Conservation (phyloP, 768 basidiomycete genomes). For the Psilocybe cyanescens region DNA sequence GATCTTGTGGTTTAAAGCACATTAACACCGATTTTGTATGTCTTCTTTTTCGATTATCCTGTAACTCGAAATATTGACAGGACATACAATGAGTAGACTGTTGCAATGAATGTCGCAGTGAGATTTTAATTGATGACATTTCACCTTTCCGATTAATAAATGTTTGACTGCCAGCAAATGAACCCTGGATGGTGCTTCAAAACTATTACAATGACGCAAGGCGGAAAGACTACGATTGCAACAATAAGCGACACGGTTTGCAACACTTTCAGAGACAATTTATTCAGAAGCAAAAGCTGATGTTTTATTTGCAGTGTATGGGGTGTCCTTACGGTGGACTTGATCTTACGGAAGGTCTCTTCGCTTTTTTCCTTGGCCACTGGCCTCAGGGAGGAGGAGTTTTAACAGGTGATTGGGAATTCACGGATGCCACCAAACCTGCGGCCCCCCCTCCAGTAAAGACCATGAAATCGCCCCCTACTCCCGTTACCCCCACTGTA, state of each 20-base stretch:
- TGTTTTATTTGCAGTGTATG: constrained; percentile 51
- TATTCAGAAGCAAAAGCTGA: background rate
- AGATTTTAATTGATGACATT: background rate
- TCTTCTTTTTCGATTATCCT: constrained; percentile 1
- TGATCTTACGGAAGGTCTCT: constrained; percentile 71
- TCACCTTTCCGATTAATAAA: background rate
- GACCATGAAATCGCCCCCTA: background rate
- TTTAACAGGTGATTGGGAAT: constrained; percentile 66
- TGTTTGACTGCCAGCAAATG: constrained; percentile 52
- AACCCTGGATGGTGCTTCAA: constrained; percentile 59
- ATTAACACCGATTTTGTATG: constrained; percentile 28
- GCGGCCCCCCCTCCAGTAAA: background rate
- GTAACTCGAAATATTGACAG: background rate
- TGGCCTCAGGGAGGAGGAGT: constrained; percentile 46
- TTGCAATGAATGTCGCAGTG: constrained; percentile 14
- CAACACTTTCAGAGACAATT: constrained; percentile 7
- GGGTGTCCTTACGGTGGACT: constrained; percentile 68
- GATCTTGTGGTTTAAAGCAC: constrained; percentile 29
- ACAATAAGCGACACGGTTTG: constrained; percentile 65
- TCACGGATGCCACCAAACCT: constrained; percentile 32
- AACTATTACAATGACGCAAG: constrained; percentile 60
- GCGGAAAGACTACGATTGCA: constrained; percentile 61
- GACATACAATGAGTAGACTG: background rate
- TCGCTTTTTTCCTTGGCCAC: constrained; percentile 56
- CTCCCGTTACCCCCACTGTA: constrained; percentile 3